Base-by-base conservation (phyloP, 257 asterid species). In the Fraxinus excelsior region DNA sequence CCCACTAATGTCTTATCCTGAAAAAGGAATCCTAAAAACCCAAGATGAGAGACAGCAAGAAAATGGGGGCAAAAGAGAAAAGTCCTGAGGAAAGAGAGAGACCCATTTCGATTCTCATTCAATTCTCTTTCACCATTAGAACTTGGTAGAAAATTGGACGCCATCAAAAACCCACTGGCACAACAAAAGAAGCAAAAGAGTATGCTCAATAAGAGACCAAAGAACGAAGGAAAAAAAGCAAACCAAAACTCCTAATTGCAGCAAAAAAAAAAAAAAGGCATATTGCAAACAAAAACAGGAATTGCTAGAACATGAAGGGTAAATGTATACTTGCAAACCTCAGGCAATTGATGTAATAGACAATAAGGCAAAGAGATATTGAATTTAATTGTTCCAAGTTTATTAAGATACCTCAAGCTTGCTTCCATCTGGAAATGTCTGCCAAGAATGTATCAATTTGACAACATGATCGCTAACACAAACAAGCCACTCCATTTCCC, bases 381-480 rank as follows among this genome's bases (percentile, higher is more conserved):
- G 1, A 38, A 7, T 38, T 7, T 2, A 38, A 38, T 8, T 8
- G 44, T 38, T 73, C 44, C 40, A 76, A 53, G 31, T 69, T 18
- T 65, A 0, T 5, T 25, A 21, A n/a, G 67, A 79, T 65, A 90
- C 97, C 96, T 93, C 97, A 9, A 90, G 91, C 70, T 87, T 87
- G 82, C 84, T 90, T 79, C 97, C 97, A 79, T 91, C 97, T 0
- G 96, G 87, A 78, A 93, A 91, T 76, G 93, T 93, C 79, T 93
- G 96, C 86, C 88, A 85, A 78, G 91, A 85, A 0, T 97, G 97
- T 66, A 78, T 88, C 78, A 91, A 74, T 71, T 93, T 96, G 10
- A 93, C 97, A 83, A 93, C 86, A 82, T 93, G 91, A 85, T 93
- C 92, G 62, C 97, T 90, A 69, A 28, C 29, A 28, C 29, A 28